These are phyloP conservation scores for Oxytropis ochrocephala DNA, from an alignment of 306 rosid species.

Conservation along the genomic window DNA sequence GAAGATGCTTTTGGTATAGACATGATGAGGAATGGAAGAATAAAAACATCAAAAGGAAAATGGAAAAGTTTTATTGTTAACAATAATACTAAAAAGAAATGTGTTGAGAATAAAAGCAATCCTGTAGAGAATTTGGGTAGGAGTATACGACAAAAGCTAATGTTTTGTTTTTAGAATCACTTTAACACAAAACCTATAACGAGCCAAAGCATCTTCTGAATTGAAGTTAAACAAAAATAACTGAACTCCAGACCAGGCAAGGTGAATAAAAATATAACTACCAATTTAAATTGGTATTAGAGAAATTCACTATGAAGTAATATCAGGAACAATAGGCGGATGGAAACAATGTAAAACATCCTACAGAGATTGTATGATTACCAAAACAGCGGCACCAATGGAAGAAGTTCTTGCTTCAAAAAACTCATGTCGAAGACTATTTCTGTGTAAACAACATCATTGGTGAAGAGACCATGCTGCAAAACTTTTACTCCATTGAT, in stretches of 20 bases:
- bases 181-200: neutral
- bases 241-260: constrained; percentile 2
- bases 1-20: constrained; percentile 2
- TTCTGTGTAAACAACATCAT: constrained; percentile 90
- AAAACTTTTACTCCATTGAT: constrained; percentile 80
- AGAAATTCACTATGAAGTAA: neutral
- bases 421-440: constrained; percentile 81
- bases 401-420: constrained; percentile 85
- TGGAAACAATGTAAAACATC: constrained; percentile 13
- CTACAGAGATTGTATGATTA: constrained; percentile 33
- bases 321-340: constrained; percentile 1
- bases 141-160: constrained; percentile 9
- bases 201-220: constrained; percentile 1
- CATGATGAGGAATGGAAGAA: constrained; percentile 18
- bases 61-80: neutral
- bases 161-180: neutral
- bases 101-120: neutral
- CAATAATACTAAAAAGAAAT: neutral
- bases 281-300: neutral
- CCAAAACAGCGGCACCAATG: constrained; percentile 91
- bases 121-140: neutral
- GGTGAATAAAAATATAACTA: neutral
- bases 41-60: neutral
- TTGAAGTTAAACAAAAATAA: neutral
- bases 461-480: constrained; percentile 95